These are phyloP conservation scores for Suhomyces faveliae DNA, from an alignment of 805 yeast species.

Conservation along the genomic window DNA sequence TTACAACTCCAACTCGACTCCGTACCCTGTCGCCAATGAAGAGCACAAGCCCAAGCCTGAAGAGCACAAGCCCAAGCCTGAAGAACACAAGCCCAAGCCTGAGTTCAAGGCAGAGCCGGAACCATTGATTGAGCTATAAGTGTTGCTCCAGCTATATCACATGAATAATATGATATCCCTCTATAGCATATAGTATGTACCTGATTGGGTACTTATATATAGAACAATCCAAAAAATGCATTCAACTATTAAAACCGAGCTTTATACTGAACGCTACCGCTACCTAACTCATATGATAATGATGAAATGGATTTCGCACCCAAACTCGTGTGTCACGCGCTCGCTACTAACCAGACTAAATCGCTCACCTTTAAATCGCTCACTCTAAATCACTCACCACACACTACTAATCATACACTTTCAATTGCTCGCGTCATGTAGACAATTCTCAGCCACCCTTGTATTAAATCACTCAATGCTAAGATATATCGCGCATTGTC, in stretches of 20 bases:
- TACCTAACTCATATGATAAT: too few species aligned
- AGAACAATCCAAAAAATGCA: background rate
- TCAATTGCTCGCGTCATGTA: background rate
- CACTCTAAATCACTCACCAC: background rate
- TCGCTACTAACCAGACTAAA: background rate
- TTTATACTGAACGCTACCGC: too few species aligned
- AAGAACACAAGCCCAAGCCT: slow-evolving; percentile 2
- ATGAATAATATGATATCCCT: too few species aligned
- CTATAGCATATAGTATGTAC: background rate
- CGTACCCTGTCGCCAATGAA: slow-evolving; percentile 4
- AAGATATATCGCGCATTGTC: background rate
- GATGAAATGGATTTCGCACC: background rate
- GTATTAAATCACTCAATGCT: background rate
- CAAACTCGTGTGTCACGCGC: background rate
- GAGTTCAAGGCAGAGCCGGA: slow-evolving; percentile 33
- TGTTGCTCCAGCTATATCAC: too few species aligned
- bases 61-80: background rate
- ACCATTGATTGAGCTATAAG: slow-evolving; percentile 41
- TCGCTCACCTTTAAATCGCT: background rate
- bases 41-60: background rate
- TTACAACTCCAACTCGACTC: slow-evolving; percentile 4
- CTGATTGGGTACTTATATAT: background rate
- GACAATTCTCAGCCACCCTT: too few species aligned
- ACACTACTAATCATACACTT: too few species aligned
- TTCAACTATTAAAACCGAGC: background rate